These are phyloP conservation scores for Populus hybrid DNA, from an alignment of 441 rosid species.

Conservation along the genomic window DNA sequence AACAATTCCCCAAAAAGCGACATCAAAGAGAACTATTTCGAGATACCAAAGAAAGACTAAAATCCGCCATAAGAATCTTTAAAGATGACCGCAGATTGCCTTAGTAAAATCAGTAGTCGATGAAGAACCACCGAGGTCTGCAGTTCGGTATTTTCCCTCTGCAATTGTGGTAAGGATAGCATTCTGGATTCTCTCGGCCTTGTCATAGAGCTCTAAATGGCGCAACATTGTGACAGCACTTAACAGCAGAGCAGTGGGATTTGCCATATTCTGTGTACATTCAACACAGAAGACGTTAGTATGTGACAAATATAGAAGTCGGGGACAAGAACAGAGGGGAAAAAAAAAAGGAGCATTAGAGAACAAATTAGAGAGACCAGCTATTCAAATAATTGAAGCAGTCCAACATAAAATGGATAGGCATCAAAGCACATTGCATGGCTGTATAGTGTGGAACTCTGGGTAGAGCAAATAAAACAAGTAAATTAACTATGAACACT, in stretches of 20 bases:
- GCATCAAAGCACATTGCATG: not conserved
- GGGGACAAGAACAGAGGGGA: not conserved
- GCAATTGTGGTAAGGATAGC: conserved; percentile 85
- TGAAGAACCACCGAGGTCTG: conserved; percentile 81
- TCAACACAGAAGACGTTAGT: conserved; percentile 17
- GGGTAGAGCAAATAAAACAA: not conserved
- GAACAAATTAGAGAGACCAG: not conserved
- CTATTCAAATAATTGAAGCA: not conserved
- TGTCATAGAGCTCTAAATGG: conserved; percentile 68
- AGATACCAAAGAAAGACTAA: conserved; percentile 4
- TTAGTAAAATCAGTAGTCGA: conserved; percentile 83
- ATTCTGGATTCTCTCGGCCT: conserved; percentile 75
- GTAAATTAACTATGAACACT: conserved; percentile 23
- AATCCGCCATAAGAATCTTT: conserved; percentile 22
- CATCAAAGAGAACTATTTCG: conserved; percentile 10
- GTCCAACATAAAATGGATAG: not conserved
- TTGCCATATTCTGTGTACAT: conserved; percentile 68
- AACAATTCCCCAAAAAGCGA: conserved; percentile 11
- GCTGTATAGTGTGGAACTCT: not conserved
- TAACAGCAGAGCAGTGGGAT: conserved; percentile 88
- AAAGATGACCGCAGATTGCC: conserved; percentile 75
- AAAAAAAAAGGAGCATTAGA: not conserved
- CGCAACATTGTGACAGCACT: conserved; percentile 86
- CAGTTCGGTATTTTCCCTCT: conserved; percentile 83
- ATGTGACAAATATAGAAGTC: not conserved